Evolutionary conservation across 495 filamentous ascomycete genomes (phyloP).

Genomic region (Amorphotheca resinae): DNA sequence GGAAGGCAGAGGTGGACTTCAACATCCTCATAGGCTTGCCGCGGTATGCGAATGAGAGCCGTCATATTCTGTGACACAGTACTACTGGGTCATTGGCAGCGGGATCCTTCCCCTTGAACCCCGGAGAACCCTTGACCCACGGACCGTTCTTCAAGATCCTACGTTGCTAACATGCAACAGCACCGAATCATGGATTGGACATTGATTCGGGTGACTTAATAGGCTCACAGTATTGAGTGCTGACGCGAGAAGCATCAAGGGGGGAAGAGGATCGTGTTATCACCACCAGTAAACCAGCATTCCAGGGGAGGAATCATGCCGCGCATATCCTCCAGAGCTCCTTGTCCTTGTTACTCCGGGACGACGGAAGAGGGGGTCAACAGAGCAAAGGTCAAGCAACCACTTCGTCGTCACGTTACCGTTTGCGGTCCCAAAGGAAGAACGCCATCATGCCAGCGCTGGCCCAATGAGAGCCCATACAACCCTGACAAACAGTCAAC

Average conservation of each 20-base stretch:
- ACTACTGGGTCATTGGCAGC: no score
- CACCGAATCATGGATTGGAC: constrained; percentile 8
- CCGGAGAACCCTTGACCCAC: background rate
- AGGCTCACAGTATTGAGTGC: constrained; percentile 13
- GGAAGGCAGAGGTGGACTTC: constrained; percentile 5
- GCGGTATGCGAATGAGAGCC: background rate
- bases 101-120: no score
- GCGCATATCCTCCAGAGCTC: no score
- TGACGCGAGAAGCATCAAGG: constrained; percentile 7
- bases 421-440: constrained; percentile 1
- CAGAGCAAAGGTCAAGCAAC: constrained; percentile 5
- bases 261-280: constrained; percentile 1
- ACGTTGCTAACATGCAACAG: background rate
- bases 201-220: constrained; percentile 5
- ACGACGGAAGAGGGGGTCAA: background rate
- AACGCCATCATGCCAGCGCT: background rate
- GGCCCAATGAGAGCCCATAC: constrained; percentile 11
- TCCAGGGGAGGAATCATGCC: no score
- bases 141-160: background rate
- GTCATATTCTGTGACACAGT: no score
- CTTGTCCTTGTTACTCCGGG: no score
- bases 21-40: constrained; percentile 9
- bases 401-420: constrained; percentile 18
- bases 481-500: constrained; percentile 9
- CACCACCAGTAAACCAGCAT: background rate